These are phyloP conservation scores for Noccaea bulbosa DNA, from an alignment of 345 rosid species.

Conservation along the genomic window DNA sequence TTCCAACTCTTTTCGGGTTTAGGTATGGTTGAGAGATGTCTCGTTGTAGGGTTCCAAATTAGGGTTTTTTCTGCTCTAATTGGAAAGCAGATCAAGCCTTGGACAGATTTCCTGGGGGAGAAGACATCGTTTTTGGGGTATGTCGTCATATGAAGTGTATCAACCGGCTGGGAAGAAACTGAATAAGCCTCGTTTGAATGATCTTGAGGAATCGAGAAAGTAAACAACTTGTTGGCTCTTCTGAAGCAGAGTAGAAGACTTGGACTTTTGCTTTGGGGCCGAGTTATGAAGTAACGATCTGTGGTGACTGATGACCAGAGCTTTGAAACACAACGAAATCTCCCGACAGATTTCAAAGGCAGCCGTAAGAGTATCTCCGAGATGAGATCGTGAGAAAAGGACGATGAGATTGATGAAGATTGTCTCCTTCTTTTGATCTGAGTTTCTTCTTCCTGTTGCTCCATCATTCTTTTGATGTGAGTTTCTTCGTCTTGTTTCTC, in stretches of 20 bases:
- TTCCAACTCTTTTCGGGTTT: neutral
- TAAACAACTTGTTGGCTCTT: neutral
- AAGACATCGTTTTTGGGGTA: neutral
- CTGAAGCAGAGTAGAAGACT: slow-evolving; percentile 2
- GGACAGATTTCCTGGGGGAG: neutral
- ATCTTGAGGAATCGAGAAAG: neutral
- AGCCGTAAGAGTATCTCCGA: no score
- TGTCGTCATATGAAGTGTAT: neutral
- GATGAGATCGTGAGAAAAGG: no score
- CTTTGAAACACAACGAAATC: no score
- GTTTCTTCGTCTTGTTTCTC: no score
- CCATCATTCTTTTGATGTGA: no score
- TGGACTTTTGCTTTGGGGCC: neutral
- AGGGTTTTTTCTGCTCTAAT: neutral
- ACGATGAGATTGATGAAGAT: no score
- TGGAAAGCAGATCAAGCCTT: slow-evolving; percentile 26
- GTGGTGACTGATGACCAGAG: no score
- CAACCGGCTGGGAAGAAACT: no score
- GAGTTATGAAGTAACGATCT: no score
- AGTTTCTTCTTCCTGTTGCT: no score
- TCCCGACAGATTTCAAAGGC: no score
- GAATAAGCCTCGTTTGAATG: neutral
- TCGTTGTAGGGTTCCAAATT: slow-evolving; percentile 1
- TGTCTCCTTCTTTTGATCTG: no score
- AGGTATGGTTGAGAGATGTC: neutral